A percentile compares a stretch with the other conserved stretches of the same genome.
Conservation (phyloP, 441 rosid genomes). For the Aquilaria agallochum region DNA sequence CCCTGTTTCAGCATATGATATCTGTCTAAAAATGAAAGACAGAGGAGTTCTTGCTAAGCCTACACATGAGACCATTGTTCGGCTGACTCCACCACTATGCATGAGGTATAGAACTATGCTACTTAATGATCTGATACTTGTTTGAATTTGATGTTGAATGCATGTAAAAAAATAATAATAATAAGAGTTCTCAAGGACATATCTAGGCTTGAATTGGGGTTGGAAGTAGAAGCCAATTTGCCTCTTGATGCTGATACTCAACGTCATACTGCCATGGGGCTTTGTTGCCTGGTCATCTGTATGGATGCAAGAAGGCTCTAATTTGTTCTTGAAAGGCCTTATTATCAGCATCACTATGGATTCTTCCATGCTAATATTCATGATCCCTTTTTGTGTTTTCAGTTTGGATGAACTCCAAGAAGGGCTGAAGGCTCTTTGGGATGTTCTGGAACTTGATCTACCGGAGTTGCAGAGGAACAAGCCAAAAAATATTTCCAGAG, state of each 20-base stretch:
- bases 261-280: too few relatives aligned
- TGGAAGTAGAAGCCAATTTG: too few relatives aligned
- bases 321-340: too few relatives aligned
- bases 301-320: background rate
- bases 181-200: too few relatives aligned
- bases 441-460: conserved; percentile 77
- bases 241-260: too few relatives aligned
- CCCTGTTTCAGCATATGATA: conserved; percentile 84
- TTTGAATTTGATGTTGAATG: background rate
- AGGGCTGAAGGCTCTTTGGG: conserved; percentile 67
- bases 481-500: conserved; percentile 30
- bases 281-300: too few relatives aligned
- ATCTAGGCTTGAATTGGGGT: too few relatives aligned
- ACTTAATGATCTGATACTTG: conserved; percentile 5
- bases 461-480: conserved; percentile 43
- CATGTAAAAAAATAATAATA: too few relatives aligned
- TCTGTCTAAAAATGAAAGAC: conserved; percentile 88
- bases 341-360: background rate
- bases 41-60: conserved; percentile 96
- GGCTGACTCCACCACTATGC: conserved; percentile 91
- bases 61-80: conserved; percentile 79
- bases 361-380: background rate
- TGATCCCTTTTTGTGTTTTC: conserved; percentile 15
- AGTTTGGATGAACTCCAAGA: conserved; percentile 72
- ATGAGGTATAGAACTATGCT: conserved; percentile 51